Conservation (phyloP, 441 rosid genomes). For the Syzygium syzygioides region DNA sequence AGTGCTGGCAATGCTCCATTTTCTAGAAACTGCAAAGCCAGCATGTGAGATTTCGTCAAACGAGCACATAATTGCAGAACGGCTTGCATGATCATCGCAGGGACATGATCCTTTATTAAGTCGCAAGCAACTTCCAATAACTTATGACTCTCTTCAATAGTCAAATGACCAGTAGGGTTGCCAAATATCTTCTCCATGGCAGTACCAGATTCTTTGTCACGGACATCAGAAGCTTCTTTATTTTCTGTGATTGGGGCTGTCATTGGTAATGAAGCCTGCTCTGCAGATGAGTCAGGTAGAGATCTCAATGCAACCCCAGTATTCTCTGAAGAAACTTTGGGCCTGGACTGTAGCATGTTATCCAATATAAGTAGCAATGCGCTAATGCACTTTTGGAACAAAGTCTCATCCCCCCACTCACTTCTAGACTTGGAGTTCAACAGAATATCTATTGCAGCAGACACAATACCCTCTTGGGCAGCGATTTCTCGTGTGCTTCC, state of each 20-base stretch:
- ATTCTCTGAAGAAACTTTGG: constrained; percentile 41
- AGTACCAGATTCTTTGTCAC: constrained; percentile 37
- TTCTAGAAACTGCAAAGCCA: constrained; percentile 88
- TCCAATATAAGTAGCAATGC: constrained; percentile 78
- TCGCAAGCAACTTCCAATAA: constrained; percentile 63
- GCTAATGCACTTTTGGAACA: constrained; percentile 82
- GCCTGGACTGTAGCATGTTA: constrained; percentile 72
- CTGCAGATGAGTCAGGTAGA: constrained; percentile 38
- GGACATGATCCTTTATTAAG: constrained; percentile 77
- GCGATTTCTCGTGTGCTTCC: constrained; percentile 73
- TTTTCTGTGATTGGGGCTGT: constrained; percentile 32
- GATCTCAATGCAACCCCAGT: constrained; percentile 48
- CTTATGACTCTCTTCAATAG: constrained; percentile 65
- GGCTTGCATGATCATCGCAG: constrained; percentile 94
- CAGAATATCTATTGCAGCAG: constrained; percentile 62
- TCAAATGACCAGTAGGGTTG: constrained; percentile 74
- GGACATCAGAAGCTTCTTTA: constrained; percentile 35
- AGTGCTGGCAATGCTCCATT: constrained; percentile 77
- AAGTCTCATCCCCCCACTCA: constrained; percentile 42
- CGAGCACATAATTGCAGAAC: constrained; percentile 92
- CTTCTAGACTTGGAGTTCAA: constrained; percentile 50
- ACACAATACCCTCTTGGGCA: constrained; percentile 67
- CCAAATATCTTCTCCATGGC: constrained; percentile 66
- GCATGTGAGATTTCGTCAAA: constrained; percentile 71
- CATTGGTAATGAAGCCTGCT: constrained; percentile 27